A percentile compares a stretch with the other conserved stretches of the same genome.
Conservation (phyloP, 2,329 filamentous ascomycete species). For the Davidsoniella australis region DNA sequence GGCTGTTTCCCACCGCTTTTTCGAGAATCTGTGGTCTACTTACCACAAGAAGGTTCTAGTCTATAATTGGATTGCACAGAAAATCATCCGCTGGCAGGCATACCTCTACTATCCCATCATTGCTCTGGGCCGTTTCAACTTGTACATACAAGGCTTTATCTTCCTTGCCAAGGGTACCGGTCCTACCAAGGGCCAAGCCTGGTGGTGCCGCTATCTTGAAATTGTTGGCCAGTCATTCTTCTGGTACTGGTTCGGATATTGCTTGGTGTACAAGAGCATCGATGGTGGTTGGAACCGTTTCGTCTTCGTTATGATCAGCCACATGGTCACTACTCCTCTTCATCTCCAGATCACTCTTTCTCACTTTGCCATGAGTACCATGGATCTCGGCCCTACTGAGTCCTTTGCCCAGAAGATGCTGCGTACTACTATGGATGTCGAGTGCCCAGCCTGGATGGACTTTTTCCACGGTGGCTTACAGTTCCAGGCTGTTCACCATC, state of each 20-base stretch:
- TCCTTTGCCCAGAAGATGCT: constrained; percentile 85
- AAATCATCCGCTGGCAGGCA: constrained; percentile 56
- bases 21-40: constrained; percentile 55
- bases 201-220: constrained; percentile 75
- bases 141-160: constrained; percentile 67
- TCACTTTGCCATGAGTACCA: constrained; percentile 86
- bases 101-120: constrained; percentile 75
- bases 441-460: constrained; percentile 75
- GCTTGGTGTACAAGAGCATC: constrained; percentile 56
- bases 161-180: constrained; percentile 55
- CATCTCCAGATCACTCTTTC: constrained; percentile 84
- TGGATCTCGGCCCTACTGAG: constrained; percentile 66
- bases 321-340: constrained; percentile 63
- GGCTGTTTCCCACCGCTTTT: constrained; percentile 67
- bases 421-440: constrained; percentile 84
- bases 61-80: constrained; percentile 57
- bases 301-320: constrained; percentile 61
- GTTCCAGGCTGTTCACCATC: constrained; percentile 77
- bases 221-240: constrained; percentile 61
- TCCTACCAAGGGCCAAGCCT: constrained; percentile 57
- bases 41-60: constrained; percentile 71
- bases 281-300: constrained; percentile 53
- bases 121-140: constrained; percentile 68
- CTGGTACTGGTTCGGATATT: constrained; percentile 76
- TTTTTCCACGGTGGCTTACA: constrained; percentile 80